Conservation (phyloP, 371 early-diverging fungal genomes). For the Lichtheimia corymbifera region DNA sequence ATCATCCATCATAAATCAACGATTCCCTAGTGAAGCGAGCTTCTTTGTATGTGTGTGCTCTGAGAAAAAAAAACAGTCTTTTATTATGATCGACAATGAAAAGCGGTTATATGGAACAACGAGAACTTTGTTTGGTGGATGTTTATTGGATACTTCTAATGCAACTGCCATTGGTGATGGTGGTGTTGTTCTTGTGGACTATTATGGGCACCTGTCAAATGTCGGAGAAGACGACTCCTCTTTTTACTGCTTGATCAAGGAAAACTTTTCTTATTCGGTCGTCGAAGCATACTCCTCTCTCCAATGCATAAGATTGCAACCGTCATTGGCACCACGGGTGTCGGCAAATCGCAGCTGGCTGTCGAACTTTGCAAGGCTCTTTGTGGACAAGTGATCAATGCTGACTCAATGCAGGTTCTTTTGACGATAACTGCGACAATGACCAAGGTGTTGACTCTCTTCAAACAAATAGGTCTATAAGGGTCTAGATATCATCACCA, state of each 20-base stretch:
- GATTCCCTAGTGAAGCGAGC: too few species aligned
- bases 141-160: too few species aligned
- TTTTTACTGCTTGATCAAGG: background rate
- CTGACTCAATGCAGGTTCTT: slow-evolving; percentile 90
- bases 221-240: background rate
- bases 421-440: background rate
- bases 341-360: slow-evolving; percentile 91
- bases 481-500: slow-evolving; percentile 90
- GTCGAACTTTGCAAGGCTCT: slow-evolving; percentile 83
- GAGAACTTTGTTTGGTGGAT: too few species aligned
- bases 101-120: too few species aligned
- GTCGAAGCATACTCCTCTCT: background rate
- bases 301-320: slow-evolving; percentile 37
- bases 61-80: too few species aligned
- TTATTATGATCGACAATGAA: too few species aligned
- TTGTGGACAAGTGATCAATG: slow-evolving; percentile 92
- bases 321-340: slow-evolving; percentile 89
- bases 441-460: background rate
- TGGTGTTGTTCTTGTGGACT: too few species aligned
- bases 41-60: too few species aligned
- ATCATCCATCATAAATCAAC: too few species aligned
- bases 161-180: too few species aligned
- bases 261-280: background rate
- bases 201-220: too few species aligned
- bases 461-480: slow-evolving; percentile 71